Conservation (phyloP, 1,284 basidiomycete species). For the Microbotryum lychnidis-dioicae region DNA sequence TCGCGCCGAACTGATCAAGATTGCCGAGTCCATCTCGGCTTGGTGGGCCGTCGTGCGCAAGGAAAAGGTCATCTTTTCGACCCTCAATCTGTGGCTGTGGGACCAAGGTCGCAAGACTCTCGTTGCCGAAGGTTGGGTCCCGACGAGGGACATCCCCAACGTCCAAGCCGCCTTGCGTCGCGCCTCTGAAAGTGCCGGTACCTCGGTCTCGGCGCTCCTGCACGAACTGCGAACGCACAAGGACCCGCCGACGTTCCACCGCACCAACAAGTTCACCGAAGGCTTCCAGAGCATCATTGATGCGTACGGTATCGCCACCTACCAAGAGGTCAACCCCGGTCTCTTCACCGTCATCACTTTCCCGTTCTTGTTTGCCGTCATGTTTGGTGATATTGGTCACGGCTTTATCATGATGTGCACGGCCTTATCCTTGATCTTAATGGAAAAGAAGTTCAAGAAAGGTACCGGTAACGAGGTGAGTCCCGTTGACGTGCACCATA, state of each 20-base stretch:
- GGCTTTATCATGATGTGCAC: constrained; percentile 72
- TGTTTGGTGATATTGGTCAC: constrained; percentile 99
- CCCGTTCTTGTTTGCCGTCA: constrained; percentile 97
- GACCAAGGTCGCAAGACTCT: constrained; percentile 89
- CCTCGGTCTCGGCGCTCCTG: constrained; percentile 81
- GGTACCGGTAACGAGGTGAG: constrained; percentile 64
- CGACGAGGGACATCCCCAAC: constrained; percentile 74
- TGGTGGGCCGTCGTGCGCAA: constrained; percentile 93
- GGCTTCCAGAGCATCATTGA: constrained; percentile 98
- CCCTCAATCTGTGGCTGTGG: constrained; percentile 88
- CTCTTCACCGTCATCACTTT: constrained; percentile 45
- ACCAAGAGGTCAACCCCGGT: constrained; percentile 97
- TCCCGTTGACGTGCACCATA: not conserved
- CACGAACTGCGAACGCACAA: constrained; percentile 84
- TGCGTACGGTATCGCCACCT: constrained; percentile 87
- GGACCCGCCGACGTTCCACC: constrained; percentile 90
- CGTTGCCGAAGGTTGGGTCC: constrained; percentile 96
- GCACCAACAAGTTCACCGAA: constrained; percentile 93
- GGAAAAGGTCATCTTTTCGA: constrained; percentile 94
- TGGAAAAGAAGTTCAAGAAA: constrained; percentile 72
- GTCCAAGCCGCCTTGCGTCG: constrained; percentile 84
- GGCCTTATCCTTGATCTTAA: constrained; percentile 74
- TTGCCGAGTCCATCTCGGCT: constrained; percentile 75
- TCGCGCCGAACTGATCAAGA: constrained; percentile 71
- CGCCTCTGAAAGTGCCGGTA: constrained; percentile 93